Evolutionary conservation across 345 rosid species (phyloP), one percentile per base, ranked within the genome.

Genomic region (Alliaria petiolata): DNA sequence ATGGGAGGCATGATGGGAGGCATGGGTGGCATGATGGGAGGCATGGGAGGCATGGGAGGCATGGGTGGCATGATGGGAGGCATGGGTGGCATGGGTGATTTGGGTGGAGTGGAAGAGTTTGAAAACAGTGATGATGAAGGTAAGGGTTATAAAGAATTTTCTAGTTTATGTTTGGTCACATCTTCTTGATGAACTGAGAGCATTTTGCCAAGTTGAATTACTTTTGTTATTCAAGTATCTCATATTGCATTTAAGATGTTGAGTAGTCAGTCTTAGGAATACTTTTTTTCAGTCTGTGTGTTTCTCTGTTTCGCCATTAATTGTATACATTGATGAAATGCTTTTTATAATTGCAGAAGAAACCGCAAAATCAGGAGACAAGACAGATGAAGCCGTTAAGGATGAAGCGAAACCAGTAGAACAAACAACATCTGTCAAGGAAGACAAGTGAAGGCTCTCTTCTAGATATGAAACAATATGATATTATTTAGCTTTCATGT

Each of bases 121-220:
- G 98, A 87, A 16, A 95, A 85, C 78, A 90, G 93, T 77, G 98
- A 92, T 72, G 95, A 87, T 67, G 98, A 92, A 80, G 96, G 98
- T 92, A 80, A 78, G n/a, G 7, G 28, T 52, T 43, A 15, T 44
- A 25, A 11, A 16, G 30, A 35, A 14, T 26, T 54, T 51, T 52
- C 22, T 46, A 13, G 69, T 71, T 65, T 17, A 30, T 10, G 67
- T 67, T 38, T 66, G 35, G 52, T 36, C 14, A 35, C 54, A 58
- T 12, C 55, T 17, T 66, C 43, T 57, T 66, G 35, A 36, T 53
- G 56, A 63, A 36, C 14, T 1, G 39, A 0, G 26, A 19, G 12
- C 15, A 7, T 38, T 31, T 44, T 1, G 0, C 6, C 6, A 1
- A n/a, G 60, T 60, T 22, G 36, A 49, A 31, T 19, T 26, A 28